phyloP scores from a whole-genome alignment of 225 moss, liverwort and hornwort species.

The Thuidium tamariscinum region DNA sequence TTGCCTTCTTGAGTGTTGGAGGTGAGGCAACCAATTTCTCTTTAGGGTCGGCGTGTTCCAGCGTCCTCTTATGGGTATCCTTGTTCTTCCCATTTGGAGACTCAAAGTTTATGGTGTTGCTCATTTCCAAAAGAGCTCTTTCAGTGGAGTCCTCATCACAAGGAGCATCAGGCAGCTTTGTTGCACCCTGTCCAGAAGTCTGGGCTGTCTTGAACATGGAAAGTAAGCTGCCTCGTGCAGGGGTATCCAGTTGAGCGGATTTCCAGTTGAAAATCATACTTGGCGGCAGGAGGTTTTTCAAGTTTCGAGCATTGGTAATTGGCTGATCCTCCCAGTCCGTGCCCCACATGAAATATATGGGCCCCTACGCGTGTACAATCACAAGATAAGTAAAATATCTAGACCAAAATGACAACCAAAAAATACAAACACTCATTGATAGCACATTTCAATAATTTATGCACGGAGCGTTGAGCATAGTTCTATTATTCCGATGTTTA shows the following conservation, averaged over 20 bases:
- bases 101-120: not conserved
- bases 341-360: slow-evolving; percentile 89
- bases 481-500: not conserved
- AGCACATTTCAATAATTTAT: not conserved
- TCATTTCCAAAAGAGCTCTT: slow-evolving; percentile 2
- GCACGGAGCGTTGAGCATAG: not conserved
- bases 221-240: slow-evolving; percentile 37
- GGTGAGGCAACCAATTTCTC: slow-evolving; percentile 2
- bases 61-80: slow-evolving; percentile 4
- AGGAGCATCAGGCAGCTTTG: not conserved
- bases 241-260: slow-evolving; percentile 23
- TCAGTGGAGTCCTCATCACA: not conserved
- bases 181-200: not conserved
- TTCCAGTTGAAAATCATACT: slow-evolving; percentile 61
- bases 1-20: slow-evolving; percentile 11
- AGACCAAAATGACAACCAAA: not conserved
- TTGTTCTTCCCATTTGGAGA: slow-evolving; percentile 8
- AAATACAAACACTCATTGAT: not conserved
- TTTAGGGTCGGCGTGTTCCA: not conserved
- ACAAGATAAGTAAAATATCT: not conserved
- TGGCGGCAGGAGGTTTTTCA: slow-evolving; percentile 29
- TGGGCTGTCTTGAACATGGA: slow-evolving; percentile 36
- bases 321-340: slow-evolving; percentile 95
- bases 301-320: slow-evolving; percentile 49
- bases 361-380: slow-evolving; percentile 30